Conservation (phyloP, 164 flowering plant species). For the grape (Vitis vinifera) region DNA sequence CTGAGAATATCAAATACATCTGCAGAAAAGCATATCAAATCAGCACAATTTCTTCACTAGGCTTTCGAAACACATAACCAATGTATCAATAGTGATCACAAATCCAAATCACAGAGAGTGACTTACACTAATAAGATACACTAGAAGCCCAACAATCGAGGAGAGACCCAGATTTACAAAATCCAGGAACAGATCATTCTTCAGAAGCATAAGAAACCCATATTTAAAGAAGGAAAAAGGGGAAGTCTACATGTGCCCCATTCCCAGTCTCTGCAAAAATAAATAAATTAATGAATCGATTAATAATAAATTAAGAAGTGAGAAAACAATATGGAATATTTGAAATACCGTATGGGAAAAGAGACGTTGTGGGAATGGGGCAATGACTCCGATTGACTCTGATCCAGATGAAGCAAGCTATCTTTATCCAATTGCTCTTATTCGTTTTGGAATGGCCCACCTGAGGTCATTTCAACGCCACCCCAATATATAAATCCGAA, state of each 20-base stretch:
- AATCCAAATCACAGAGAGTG: not conserved
- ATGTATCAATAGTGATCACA: not conserved
- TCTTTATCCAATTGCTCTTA: conserved; percentile 33
- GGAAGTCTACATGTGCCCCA: conserved; percentile 5
- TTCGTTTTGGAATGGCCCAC: no score
- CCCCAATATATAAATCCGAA: not conserved
- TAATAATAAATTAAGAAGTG: not conserved
- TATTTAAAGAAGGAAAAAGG: conserved; percentile 16
- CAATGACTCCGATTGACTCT: not conserved
- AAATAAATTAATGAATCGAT: no score
- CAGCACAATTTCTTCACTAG: not conserved
- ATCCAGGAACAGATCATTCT: conserved; percentile 12
- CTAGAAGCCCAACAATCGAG: not conserved
- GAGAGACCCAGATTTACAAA: conserved; percentile 22
- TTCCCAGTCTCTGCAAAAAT: conserved; percentile 1
- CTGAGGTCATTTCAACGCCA: no score
- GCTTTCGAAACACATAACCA: not conserved
- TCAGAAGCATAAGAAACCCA: not conserved
- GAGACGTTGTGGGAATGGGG: conserved; percentile 17
- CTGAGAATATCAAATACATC: not conserved
- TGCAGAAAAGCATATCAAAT: not conserved
- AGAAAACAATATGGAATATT: not conserved
- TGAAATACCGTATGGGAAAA: not conserved
- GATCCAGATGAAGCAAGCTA: conserved; percentile 11
- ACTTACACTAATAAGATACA: conserved; percentile 16